phyloP scores from a whole-genome alignment of 2,329 filamentous ascomycete species.

The Arthrobotrys musiformis region DNA sequence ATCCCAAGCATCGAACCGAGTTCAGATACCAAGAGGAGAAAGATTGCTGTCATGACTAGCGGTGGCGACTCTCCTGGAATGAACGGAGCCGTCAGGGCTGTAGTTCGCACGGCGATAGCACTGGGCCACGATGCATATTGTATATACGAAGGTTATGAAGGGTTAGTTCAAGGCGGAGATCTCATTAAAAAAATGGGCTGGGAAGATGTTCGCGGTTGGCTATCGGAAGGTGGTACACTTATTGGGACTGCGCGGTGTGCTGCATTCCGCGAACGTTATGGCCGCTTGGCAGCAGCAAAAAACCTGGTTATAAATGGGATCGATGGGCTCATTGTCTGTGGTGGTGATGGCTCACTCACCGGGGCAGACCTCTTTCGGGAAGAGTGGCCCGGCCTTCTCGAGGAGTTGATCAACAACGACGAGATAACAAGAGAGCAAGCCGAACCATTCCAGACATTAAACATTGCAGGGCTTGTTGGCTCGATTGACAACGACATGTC shows the following conservation, averaged over 20 bases:
- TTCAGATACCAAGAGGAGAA: conserved; percentile 66
- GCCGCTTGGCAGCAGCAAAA: conserved; percentile 85
- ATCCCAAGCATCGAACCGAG: background rate
- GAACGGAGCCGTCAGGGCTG: conserved; percentile 89
- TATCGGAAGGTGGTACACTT: conserved; percentile 91
- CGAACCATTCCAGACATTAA: conserved; percentile 82
- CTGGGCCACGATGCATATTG: conserved; percentile 82
- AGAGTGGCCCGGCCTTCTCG: conserved; percentile 88
- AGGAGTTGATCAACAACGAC: conserved; percentile 81
- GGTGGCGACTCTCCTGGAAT: conserved; percentile 95
- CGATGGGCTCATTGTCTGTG: conserved; percentile 94
- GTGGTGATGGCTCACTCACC: conserved; percentile 94
- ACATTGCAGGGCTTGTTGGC: conserved; percentile 94
- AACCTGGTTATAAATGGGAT: conserved; percentile 95
- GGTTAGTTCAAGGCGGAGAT: conserved; percentile 86
- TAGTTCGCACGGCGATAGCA: conserved; percentile 90
- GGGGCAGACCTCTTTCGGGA: conserved; percentile 91
- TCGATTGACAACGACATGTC: conserved; percentile 99
- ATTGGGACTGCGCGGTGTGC: conserved; percentile 95
- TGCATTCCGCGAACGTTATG: conserved; percentile 88
- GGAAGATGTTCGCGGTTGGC: conserved; percentile 93
- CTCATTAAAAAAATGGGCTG: conserved; percentile 89
- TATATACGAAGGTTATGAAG: conserved; percentile 95
- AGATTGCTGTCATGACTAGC: conserved; percentile 91
- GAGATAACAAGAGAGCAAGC: conserved; percentile 78